Percentiles rank a stretch among this genome's conserved stretches.
phyloP scores from a whole-genome alignment of 1,284 basidiomycete species.

The Apiotrichum porosum region DNA sequence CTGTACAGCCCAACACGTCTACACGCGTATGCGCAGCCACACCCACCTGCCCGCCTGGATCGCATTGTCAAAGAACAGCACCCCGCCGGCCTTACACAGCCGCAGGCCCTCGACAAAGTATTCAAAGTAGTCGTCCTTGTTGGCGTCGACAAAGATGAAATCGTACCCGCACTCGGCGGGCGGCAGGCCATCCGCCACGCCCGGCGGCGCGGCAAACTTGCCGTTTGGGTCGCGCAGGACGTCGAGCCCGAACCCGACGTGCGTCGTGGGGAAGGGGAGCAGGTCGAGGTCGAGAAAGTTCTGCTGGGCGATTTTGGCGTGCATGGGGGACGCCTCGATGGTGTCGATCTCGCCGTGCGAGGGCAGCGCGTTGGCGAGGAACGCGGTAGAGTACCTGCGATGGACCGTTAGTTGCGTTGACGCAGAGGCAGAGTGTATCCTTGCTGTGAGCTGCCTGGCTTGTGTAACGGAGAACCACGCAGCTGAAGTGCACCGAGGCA shows the following conservation, averaged over 20 bases:
- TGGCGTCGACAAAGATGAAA: constrained; percentile 42
- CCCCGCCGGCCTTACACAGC: constrained; percentile 32
- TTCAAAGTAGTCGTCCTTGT: constrained; percentile 33
- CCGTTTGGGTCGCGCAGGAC: constrained; percentile 23
- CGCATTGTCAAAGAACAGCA: constrained; percentile 40
- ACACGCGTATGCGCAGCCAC: too few species aligned
- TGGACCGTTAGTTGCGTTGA: not conserved
- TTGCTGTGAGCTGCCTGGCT: not conserved
- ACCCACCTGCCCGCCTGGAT: constrained; percentile 35
- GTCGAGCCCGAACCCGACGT: constrained; percentile 32
- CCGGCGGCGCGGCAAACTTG: constrained; percentile 22
- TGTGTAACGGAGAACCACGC: not conserved
- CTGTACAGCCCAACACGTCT: too few species aligned
- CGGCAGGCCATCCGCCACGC: constrained; percentile 15
- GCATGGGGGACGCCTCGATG: constrained; percentile 28
- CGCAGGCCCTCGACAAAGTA: constrained; percentile 36
- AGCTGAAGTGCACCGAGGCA: too few species aligned
- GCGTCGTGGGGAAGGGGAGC: constrained; percentile 38
- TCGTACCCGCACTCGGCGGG: constrained; percentile 31
- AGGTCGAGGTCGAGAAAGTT: constrained; percentile 40
- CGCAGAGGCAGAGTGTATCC: too few species aligned
- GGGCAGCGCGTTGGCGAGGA: constrained; percentile 33
- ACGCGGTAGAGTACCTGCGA: constrained; percentile 34
- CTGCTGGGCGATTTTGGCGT: constrained; percentile 34
- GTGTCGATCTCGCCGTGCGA: constrained; percentile 41